Percentiles rank a stretch among this genome's conserved stretches.
These are phyloP conservation scores for Meyerozyma athensensis DNA, from an alignment of 1,139 yeast genomes.

Conservation along the genomic window DNA sequence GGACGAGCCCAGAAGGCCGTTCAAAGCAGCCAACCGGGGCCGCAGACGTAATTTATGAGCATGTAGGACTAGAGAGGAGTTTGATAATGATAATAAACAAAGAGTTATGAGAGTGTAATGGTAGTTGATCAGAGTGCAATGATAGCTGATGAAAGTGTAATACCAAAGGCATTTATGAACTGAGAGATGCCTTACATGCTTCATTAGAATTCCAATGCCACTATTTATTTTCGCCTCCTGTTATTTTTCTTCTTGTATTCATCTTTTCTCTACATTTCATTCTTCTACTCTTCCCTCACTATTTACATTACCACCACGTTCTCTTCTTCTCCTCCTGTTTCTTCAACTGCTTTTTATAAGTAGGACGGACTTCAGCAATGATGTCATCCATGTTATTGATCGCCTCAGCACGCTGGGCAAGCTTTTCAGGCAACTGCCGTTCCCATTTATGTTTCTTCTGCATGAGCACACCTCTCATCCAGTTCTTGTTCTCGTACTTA, in stretches of 20 bases:
- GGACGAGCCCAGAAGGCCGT: slow-evolving; percentile 12
- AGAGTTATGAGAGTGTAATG: too few relatives aligned
- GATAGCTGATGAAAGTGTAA: too few relatives aligned
- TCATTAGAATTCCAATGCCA: too few relatives aligned
- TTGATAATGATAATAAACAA: neutral
- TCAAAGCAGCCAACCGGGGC: slow-evolving; percentile 11
- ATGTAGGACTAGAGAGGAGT: neutral
- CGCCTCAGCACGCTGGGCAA: slow-evolving; percentile 61
- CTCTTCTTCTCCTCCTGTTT: slow-evolving; percentile 44
- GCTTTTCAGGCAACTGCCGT: slow-evolving; percentile 59
- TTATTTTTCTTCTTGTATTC: too few relatives aligned
- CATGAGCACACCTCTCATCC: slow-evolving; percentile 71
- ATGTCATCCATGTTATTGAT: slow-evolving; percentile 68
- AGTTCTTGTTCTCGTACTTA: slow-evolving; percentile 63
- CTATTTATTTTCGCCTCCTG: too few relatives aligned
- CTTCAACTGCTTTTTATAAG: slow-evolving; percentile 52
- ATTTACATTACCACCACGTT: slow-evolving; percentile 34
- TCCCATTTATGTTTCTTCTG: slow-evolving; percentile 85
- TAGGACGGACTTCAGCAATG: slow-evolving; percentile 61
- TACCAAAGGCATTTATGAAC: too few relatives aligned
- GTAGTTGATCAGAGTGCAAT: too few relatives aligned
- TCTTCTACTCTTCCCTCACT: too few relatives aligned
- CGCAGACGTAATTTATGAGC: slow-evolving; percentile 5
- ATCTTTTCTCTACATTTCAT: too few relatives aligned
- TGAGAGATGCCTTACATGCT: too few relatives aligned